phyloP scores from a whole-genome alignment of 2,329 filamentous ascomycete genomes.

The Hirsutella rhossiliensis region DNA sequence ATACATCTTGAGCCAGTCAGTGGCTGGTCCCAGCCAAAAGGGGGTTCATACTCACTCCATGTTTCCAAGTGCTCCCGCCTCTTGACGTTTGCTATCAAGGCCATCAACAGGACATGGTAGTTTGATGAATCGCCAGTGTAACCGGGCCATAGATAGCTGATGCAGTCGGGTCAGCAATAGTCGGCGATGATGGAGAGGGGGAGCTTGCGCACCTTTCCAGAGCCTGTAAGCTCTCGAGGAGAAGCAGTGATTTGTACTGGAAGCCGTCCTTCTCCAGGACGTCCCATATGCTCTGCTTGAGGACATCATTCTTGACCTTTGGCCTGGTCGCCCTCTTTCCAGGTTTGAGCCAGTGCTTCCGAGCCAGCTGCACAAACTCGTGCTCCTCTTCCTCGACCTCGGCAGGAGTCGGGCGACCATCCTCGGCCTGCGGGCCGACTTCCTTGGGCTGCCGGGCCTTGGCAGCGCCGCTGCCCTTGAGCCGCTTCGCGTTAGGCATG shows the following conservation, averaged over 20 bases:
- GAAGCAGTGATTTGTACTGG: conserved; percentile 61
- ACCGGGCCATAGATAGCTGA: conserved; percentile 84
- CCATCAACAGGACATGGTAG: conserved; percentile 79
- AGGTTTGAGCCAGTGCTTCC: conserved; percentile 70
- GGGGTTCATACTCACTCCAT: conserved; percentile 51
- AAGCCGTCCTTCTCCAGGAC: conserved; percentile 73
- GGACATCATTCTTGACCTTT: conserved; percentile 70
- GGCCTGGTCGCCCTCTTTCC: conserved; percentile 48
- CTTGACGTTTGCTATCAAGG: conserved; percentile 78
- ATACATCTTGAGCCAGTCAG: conserved; percentile 43
- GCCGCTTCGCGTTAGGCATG: conserved; percentile 50
- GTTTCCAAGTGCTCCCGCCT: conserved; percentile 74
- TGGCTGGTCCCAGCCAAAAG: background rate
- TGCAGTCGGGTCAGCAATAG: background rate
- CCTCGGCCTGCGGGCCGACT: conserved; percentile 25
- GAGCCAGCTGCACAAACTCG: conserved; percentile 64
- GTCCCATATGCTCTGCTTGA: conserved; percentile 87
- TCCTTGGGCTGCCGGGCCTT: conserved; percentile 19
- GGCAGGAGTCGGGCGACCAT: conserved; percentile 41
- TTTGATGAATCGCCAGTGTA: conserved; percentile 85
- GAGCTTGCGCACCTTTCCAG: conserved; percentile 54
- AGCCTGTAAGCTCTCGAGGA: conserved; percentile 81
- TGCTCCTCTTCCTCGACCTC: conserved; percentile 61
- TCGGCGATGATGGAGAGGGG: background rate
- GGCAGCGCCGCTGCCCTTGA: conserved; percentile 38